Base-by-base conservation (phyloP, 2,329 filamentous ascomycete genomes). In the Fusarium odoratissimum region DNA sequence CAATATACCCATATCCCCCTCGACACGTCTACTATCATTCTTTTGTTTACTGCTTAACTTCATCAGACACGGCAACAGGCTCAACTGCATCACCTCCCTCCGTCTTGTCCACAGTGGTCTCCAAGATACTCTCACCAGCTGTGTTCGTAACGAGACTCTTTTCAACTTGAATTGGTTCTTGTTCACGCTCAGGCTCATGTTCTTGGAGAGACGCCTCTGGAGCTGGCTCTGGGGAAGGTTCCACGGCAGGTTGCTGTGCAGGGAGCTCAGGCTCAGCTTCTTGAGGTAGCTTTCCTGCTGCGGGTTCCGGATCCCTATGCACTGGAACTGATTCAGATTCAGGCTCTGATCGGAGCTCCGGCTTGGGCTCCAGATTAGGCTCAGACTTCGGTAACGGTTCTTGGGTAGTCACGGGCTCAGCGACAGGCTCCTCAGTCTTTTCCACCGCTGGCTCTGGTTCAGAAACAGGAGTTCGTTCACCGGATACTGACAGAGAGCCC, bases 41-140 rank as follows among this genome's bases (percentile, higher is more conserved):
- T 64, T 55, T 46, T 46, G 19, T 54, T 73, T 73, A 80, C 54
- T 75, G 61, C 74, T 80, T 79, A 10, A 79, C 77, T 57, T 80
- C 76, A 28, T 84, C 82, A 55, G 82, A 76, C 11, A 81, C 80
- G 30, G 78, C 76, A 38, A 81, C 76, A 17, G 82, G 81, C 67
- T 84, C 77, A 54, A 83, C 73, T 62, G 77, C 60, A 23, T 78
- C 64, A 14, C 70, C 80, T 35, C 78, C 79, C 55, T 80, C 77
- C 45, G 79, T 78, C 72, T 82, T 80, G 58, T 81, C 75, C 17
- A 86, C 69, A 30, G 78, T 78, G 6, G 82, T 81, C 64, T 83
- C 80, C 14, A 84, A 71, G n/a, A 86, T 78, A 37, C 81, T 80
- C 76, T 86, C 84, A 5, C 84, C 84, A 11, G 84, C 84, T 56